Evolutionary conservation across 495 filamentous ascomycete species (phyloP), one percentile per base, ranked within the genome.

Genomic region (Podospora conica): DNA sequence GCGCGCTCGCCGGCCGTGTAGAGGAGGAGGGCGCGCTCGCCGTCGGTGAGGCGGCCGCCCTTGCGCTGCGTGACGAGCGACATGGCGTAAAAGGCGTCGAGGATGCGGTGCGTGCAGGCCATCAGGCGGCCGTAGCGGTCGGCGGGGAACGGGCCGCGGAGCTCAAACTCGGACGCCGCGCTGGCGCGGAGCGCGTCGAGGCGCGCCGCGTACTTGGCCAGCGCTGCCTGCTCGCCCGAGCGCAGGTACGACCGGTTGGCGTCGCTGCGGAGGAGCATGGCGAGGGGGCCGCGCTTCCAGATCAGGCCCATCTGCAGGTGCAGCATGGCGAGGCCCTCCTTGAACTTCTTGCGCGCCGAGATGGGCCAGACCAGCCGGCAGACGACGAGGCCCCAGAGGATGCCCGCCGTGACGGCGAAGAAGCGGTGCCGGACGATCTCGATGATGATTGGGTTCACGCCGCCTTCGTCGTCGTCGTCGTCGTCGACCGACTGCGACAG

Each of bases 251-350:
- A 80, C 21, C 87, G 80, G 10, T 78, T 77, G 60, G 81, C 76
- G 58, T 81, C 74, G 58, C 76, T 81, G 12, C 79, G 74, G 1
- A 91, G 81, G 28, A 96, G 84, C 15, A 84, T 85, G 1, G 89
- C 87, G 18, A 98, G 80, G 0, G 95, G 95, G n/a, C 95, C 93
- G n/a, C 91, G 86, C 74, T 91, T 93, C 95, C 95, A 98, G 63
- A 97, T 90, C 20, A 98, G 81, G n/a, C 90, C 90, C 90, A 98
- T 92, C 40, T 93, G 88, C 15, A 98, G 82, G 87, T 94, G 97
- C 11, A 98, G 82, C 28, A 96, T 79, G 63, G 88, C 89, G 28
- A 97, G 81, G 12, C 92, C 93, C 64, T 93, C 86, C 74, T 96
- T 92, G 71, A 97, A 84, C 75, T 96, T 94, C 53, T 81, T 78